phyloP scores from a whole-genome alignment of 495 filamentous ascomycete genomes.

The Staphylotrichum longicolle region DNA sequence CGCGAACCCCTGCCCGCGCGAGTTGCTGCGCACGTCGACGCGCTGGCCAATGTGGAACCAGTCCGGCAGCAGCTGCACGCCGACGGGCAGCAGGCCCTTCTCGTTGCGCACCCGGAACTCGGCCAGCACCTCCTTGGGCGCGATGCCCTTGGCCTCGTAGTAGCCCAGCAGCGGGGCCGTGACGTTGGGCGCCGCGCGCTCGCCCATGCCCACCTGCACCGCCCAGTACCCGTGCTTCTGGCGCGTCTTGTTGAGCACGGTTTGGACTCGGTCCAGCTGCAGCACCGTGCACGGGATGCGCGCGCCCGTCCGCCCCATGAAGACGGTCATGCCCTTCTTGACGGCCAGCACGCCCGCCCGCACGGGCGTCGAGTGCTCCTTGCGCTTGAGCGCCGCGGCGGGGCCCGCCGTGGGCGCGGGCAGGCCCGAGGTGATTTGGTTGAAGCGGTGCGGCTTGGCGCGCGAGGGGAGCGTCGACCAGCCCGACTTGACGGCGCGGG shows the following conservation, averaged over 20 bases:
- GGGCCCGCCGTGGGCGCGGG: constrained; percentile 66
- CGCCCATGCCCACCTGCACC: constrained; percentile 83
- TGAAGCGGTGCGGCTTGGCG: constrained; percentile 47
- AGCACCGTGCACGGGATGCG: constrained; percentile 87
- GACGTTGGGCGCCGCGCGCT: constrained; percentile 71
- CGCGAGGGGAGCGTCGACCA: constrained; percentile 48
- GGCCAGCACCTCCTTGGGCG: constrained; percentile 74
- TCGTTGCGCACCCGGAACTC: constrained; percentile 85
- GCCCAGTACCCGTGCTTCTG: constrained; percentile 84
- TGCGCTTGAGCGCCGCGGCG: constrained; percentile 76
- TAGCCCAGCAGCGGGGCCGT: constrained; percentile 79
- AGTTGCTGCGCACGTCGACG: constrained; percentile 77
- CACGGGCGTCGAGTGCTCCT: constrained; percentile 69
- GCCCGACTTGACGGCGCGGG: constrained; percentile 53
- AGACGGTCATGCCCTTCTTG: constrained; percentile 93
- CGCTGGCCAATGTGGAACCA: constrained; percentile 91
- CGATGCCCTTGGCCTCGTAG: constrained; percentile 71
- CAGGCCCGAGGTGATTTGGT: constrained; percentile 49
- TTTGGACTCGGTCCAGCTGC: constrained; percentile 88
- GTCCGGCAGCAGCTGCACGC: constrained; percentile 68
- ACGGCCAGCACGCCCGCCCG: constrained; percentile 78
- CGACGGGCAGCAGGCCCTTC: constrained; percentile 68
- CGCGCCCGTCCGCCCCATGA: constrained; percentile 76
- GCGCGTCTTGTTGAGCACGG: constrained; percentile 78
- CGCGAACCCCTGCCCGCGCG: constrained; percentile 84